Evolutionary conservation across 805 yeast genomes (phyloP), one percentile per base, ranked within the genome.

Genomic region (Ogataea haglerorum): DNA sequence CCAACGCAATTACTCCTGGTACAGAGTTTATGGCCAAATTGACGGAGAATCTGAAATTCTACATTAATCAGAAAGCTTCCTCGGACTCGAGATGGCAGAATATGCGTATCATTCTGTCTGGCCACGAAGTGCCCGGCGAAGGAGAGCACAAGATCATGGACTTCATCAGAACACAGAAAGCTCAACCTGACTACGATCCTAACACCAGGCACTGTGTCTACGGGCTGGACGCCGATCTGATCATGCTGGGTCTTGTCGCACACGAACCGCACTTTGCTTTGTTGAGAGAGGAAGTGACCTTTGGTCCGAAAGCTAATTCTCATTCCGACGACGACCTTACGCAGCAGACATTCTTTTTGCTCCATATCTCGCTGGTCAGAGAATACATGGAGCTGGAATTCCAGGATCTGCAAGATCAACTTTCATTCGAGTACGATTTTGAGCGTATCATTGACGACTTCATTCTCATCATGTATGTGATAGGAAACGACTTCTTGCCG

Each of bases 141-240:
- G 98, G 98, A 65, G 98, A 91, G 67, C 98, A 91, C 67, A 91
- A 91, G 59, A 89, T 91, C 52, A 91, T 90, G 97, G 87, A 87
- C 54, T 88, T 78, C 54, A 88, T 91, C 49, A 80, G 97, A 65
- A 68, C 77, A 30, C 73, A 80, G 65, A 84, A 85, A 60, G 76
- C 90, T n/a, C 82, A 80, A 55, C 73, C 77, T 0, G 80, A 70
- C 36, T 86, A 85, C 57, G 73, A 87, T 57, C 79, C 89, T 35
- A 86, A 91, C 60, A 72, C 83, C 13, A 81, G 96, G 61, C 98
- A 91, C 59, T 91, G 97, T 71, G 78, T 91, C 36, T 91, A 91
- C 61, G 98, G 98, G 39, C 72, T 91, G 56, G 98, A 91, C 68
- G 98, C 98, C 13, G 98, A 91, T 70, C 72, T 91, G 56, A 91